Base-by-base conservation (phyloP, 2,329 filamentous ascomycete species). In the Nannizzia gypsea region DNA sequence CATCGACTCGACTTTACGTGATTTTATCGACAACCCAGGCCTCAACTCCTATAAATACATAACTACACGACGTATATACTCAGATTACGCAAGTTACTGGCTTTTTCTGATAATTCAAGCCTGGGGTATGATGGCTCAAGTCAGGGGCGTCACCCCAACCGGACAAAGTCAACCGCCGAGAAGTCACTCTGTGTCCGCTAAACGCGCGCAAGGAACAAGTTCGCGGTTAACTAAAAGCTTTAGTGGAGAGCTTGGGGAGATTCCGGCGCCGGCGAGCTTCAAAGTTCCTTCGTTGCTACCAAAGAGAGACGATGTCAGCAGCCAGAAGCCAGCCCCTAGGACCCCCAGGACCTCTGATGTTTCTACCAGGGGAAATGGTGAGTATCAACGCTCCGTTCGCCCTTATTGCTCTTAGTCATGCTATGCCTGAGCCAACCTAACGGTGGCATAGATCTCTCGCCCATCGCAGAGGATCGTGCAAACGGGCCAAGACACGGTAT, bases 201-300 rank as follows among this genome's bases (percentile, higher is more conserved):
- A 20, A 34, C 9, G 20, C 22, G n/a, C 22, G 46, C 50, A 54
- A 22, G 46, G 26, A 4, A 48, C 34, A n/a, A 59, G 56, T 8
- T 46, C 56, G 8, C 59, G 59, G 6, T 9, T 54, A 31, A 59
- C 48, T 26, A 9, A 56, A 48, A 59, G 56, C 24, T 56, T 28
- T 22, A 59, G 56, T 40, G 34, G 48, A 26, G 59, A 61, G 38
- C 28, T 55, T 11, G 56, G 56, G n/a, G 44, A 52, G 50, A 9
- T 8, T 1, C 50, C 50, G 15, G 24, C 26, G 2, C 28, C 15
- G 6, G n/a, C 13, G 6, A 36, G 28, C 36, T 58, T 34, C 42
- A 59, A 54, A 17, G 57, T n/a, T 15, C 26, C 36, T 17, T 54
- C 50, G 17, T 13, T 54, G 24, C 50, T 26, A 20, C 50, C 17